These are phyloP conservation scores for Colletotrichum sp. DNA, from an alignment of 2,329 filamentous ascomycete genomes.

Conservation along the genomic window DNA sequence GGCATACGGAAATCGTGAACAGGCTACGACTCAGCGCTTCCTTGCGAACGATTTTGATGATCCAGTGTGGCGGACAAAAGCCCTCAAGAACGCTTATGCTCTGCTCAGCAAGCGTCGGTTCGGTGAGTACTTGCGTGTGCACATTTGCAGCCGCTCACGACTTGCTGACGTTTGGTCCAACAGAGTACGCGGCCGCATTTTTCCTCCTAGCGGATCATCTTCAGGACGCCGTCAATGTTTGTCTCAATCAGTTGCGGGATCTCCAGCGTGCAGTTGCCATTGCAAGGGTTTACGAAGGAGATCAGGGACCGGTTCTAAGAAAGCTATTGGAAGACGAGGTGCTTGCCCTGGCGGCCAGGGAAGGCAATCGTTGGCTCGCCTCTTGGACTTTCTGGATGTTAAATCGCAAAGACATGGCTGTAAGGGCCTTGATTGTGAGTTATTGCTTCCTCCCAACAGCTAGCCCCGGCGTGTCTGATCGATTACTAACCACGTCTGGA, in stretches of 20 bases:
- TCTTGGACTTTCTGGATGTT: slow-evolving; percentile 97
- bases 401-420: slow-evolving; percentile 79
- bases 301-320: slow-evolving; percentile 75
- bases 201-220: slow-evolving; percentile 89
- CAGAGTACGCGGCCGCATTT: slow-evolving; percentile 95
- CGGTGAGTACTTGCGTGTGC: slow-evolving; percentile 50
- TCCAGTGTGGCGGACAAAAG: slow-evolving; percentile 84
- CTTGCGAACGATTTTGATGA: slow-evolving; percentile 92
- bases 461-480: neutral
- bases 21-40: slow-evolving; percentile 77
- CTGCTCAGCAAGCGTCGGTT: slow-evolving; percentile 90
- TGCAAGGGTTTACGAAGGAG: slow-evolving; percentile 85
- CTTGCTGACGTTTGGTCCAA: slow-evolving; percentile 45
- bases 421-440: slow-evolving; percentile 80
- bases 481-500: neutral
- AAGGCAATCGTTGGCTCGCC: slow-evolving; percentile 91
- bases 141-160: neutral
- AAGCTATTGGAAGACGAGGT: slow-evolving; percentile 81
- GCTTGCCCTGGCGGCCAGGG: slow-evolving; percentile 74
- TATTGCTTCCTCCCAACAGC: neutral
- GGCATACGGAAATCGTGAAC: slow-evolving; percentile 87
- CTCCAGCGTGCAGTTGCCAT: slow-evolving; percentile 89
- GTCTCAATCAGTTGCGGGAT: slow-evolving; percentile 86
- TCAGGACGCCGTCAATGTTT: slow-evolving; percentile 84
- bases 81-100: slow-evolving; percentile 95